Evolutionary conservation across 352 stramenopile species (phyloP).

Genomic region (Aphanomyces cochlioides): DNA sequence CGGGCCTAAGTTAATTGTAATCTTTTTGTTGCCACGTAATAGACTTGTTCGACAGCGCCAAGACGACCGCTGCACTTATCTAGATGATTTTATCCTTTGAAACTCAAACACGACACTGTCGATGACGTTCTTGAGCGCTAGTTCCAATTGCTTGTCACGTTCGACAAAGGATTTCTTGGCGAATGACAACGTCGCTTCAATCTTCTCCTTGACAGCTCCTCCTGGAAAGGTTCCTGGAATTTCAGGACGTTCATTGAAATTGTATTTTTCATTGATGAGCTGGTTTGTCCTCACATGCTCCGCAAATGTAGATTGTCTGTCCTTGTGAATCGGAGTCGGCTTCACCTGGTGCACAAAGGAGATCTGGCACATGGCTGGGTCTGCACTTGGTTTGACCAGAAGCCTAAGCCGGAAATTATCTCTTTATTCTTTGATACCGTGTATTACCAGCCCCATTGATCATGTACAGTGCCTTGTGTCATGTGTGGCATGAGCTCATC

Average conservation of each 20-base stretch:
- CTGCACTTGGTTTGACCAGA: background rate
- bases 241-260: background rate
- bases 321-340: background rate
- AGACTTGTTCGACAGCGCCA: too few relatives aligned
- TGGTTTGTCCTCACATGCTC: background rate
- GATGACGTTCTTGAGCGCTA: background rate
- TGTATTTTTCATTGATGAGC: background rate
- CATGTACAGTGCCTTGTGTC: background rate
- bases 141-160: background rate
- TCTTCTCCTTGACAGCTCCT: background rate
- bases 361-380: background rate
- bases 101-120: background rate
- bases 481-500: constrained; percentile 21
- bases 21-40: too few relatives aligned
- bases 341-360: background rate
- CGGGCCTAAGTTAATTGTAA: too few relatives aligned
- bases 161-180: background rate
- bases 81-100: background rate
- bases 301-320: background rate
- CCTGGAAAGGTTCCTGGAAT: background rate
- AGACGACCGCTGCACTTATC: too few relatives aligned
- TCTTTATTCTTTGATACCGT: too few relatives aligned
- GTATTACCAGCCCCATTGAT: constrained; percentile 16
- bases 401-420: background rate
- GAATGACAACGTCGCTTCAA: background rate